A percentile compares a stretch with the other conserved stretches of the same genome.
These are phyloP conservation scores for Termitomyces sp. DNA, from an alignment of 768 basidiomycete species.

Conservation along the genomic window DNA sequence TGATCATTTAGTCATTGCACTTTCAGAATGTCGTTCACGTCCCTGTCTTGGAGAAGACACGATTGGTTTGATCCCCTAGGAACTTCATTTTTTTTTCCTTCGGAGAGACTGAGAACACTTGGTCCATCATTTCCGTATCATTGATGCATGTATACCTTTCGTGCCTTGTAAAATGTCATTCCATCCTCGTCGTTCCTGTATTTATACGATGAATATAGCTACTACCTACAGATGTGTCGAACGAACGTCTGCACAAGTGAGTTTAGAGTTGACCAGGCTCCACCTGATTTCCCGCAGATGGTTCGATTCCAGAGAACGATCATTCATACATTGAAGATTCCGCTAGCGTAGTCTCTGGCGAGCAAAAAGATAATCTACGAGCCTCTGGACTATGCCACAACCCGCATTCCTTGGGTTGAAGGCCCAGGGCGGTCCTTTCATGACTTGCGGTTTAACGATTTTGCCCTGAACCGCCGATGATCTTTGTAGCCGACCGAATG, in stretches of 20 bases:
- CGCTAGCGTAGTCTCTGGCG: too few relatives aligned
- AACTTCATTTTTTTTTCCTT: not conserved
- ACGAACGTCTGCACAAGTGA: not conserved
- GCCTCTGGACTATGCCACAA: not conserved
- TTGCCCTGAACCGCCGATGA: not conserved
- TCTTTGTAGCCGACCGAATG: not conserved
- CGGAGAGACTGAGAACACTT: not conserved
- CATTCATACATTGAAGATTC: too few relatives aligned
- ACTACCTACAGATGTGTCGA: not conserved
- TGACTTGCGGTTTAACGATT: not conserved
- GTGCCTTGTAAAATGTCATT: not conserved
- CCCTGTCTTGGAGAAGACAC: conserved; percentile 15
- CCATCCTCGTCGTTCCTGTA: not conserved
- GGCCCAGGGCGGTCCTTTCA: not conserved
- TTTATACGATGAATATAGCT: not conserved
- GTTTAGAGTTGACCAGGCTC: too few relatives aligned
- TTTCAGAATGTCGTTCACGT: conserved; percentile 7
- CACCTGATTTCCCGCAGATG: not conserved
- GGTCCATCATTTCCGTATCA: not conserved
- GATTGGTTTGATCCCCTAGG: conserved; percentile 2
- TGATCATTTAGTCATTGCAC: not conserved
- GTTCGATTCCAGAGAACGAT: too few relatives aligned
- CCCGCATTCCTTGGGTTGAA: too few relatives aligned
- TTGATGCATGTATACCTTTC: not conserved
- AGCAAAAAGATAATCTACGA: too few relatives aligned